Percentiles rank a stretch among this genome's conserved stretches.
Evolutionary conservation across 2,329 filamentous ascomycete genomes (phyloP).

Genomic region (Curvularia sp.): DNA sequence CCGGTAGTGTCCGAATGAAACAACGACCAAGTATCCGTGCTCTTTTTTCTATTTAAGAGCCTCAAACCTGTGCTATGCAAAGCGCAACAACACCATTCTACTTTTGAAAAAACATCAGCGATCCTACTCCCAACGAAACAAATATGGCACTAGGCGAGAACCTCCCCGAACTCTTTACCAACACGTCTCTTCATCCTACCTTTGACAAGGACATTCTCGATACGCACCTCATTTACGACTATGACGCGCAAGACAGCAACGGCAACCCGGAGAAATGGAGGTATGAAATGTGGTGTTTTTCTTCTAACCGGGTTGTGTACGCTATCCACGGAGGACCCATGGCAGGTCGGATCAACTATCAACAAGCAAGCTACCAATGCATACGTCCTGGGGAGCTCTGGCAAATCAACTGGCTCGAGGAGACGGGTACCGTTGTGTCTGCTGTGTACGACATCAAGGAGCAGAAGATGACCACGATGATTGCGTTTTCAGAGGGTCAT

Average conservation of each 20-base stretch:
- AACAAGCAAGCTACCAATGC: slow-evolving; percentile 64
- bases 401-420: slow-evolving; percentile 68
- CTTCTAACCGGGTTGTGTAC: slow-evolving; percentile 62
- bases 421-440: slow-evolving; percentile 65
- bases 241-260: slow-evolving; percentile 57
- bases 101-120: not conserved
- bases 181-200: slow-evolving; percentile 37
- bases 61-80: not conserved
- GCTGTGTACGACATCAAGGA: slow-evolving; percentile 63
- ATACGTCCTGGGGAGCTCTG: slow-evolving; percentile 65
- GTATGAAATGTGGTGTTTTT: slow-evolving; percentile 69
- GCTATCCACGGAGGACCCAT: slow-evolving; percentile 68
- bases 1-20: slow-evolving; percentile 2
- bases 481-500: slow-evolving; percentile 63
- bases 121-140: not conserved
- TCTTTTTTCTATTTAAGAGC: not conserved
- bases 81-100: not conserved
- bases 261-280: slow-evolving; percentile 66
- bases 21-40: not conserved
- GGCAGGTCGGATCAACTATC: slow-evolving; percentile 58
- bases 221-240: slow-evolving; percentile 65
- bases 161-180: slow-evolving; percentile 38
- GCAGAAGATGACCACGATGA: slow-evolving; percentile 59
- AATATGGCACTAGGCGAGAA: slow-evolving; percentile 35
- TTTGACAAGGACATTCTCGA: slow-evolving; percentile 63